Evolutionary conservation across 2,329 filamentous ascomycete species (phyloP).

Genomic region (Apiospora sp.): DNA sequence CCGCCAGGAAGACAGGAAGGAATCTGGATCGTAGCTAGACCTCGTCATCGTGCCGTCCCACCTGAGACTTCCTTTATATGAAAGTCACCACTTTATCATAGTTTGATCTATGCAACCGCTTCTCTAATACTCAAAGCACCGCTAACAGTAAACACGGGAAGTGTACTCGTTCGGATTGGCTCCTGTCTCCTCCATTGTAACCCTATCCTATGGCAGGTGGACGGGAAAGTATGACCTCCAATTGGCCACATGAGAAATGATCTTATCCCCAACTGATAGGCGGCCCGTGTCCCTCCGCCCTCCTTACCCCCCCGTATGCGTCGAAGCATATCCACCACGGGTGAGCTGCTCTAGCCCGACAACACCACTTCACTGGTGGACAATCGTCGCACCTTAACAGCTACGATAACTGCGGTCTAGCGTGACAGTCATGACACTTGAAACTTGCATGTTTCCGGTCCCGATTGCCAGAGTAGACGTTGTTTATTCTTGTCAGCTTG

Average conservation of each 20-base stretch:
- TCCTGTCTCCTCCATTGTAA: not conserved
- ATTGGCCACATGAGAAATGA: not conserved
- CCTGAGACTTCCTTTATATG: constrained; percentile 5
- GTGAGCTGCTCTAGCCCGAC: not conserved
- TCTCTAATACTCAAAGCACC: not conserved
- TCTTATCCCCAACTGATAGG: not conserved
- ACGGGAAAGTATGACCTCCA: not conserved
- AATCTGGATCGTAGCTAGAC: not conserved
- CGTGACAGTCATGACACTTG: not conserved
- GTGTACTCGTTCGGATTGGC: not conserved
- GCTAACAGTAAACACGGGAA: not conserved
- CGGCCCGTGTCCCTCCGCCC: not conserved
- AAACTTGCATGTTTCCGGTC: constrained; percentile 7
- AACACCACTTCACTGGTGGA: constrained; percentile 12
- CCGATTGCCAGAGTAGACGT: not conserved
- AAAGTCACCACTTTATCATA: not conserved
- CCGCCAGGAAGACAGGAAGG: not conserved
- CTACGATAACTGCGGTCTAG: not conserved
- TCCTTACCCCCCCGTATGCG: not conserved
- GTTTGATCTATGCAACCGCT: not conserved
- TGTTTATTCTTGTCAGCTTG: not conserved
- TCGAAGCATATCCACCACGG: not conserved
- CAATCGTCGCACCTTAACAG: not conserved
- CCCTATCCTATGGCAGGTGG: not conserved
- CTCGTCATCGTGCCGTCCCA: constrained; percentile 3